Conservation (phyloP, 2,329 filamentous ascomycete species). For the Pseudogymnoascus sp. region DNA sequence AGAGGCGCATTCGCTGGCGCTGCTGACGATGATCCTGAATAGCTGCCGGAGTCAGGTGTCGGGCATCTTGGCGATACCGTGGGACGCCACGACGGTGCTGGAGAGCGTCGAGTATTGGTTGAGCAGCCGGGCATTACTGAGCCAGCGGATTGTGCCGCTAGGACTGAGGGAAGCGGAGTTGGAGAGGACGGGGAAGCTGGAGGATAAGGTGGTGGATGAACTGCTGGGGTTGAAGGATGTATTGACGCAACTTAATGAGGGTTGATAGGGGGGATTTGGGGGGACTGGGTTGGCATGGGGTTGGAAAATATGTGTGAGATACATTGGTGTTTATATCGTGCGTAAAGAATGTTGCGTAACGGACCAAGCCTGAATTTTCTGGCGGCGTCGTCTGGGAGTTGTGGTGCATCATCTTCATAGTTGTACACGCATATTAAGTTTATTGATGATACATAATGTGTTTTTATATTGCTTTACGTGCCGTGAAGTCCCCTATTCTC, state of each 20-base stretch:
- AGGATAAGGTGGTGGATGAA: constrained; percentile 66
- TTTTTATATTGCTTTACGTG: not conserved
- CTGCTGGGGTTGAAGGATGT: constrained; percentile 36
- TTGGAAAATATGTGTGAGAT: constrained; percentile 4
- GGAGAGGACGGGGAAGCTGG: constrained; percentile 47
- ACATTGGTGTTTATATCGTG: constrained; percentile 7
- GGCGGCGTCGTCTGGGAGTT: not conserved
- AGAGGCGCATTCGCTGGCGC: constrained; percentile 70
- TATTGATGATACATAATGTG: not conserved
- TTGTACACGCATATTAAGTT: constrained; percentile 3
- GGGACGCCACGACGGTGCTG: constrained; percentile 62
- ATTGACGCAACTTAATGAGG: constrained; percentile 13
- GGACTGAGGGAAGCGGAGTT: constrained; percentile 64
- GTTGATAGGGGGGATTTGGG: not conserved
- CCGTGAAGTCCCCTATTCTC: not conserved
- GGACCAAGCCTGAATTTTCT: not conserved
- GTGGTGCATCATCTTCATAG: constrained; percentile 1
- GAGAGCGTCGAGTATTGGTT: constrained; percentile 83
- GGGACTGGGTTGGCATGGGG: not conserved
- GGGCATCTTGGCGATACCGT: constrained; percentile 67
- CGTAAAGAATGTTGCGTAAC: not conserved
- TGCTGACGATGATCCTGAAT: constrained; percentile 65
- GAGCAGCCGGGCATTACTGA: constrained; percentile 57
- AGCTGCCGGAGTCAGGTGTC: constrained; percentile 49
- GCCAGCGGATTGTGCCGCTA: constrained; percentile 64